These are phyloP conservation scores for Eimeria necatrix DNA, from an alignment of 169 alveolate species.

Conservation along the genomic window DNA sequence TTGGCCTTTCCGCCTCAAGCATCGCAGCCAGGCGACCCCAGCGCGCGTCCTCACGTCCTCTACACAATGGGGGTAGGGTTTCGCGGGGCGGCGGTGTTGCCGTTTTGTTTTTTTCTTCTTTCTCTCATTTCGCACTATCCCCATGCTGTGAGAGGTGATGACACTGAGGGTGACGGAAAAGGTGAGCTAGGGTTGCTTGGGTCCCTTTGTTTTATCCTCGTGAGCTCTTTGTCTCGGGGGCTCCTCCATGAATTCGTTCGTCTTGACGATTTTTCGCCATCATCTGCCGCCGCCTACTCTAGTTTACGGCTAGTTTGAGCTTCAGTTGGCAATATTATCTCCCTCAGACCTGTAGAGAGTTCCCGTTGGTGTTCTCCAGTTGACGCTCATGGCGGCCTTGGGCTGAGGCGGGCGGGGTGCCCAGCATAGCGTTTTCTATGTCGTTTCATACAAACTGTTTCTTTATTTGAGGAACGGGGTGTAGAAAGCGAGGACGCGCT, in stretches of 20 bases:
- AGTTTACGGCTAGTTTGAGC: too few species aligned
- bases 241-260: background rate
- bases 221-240: background rate
- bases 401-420: too few species aligned
- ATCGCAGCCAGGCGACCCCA: background rate
- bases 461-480: background rate
- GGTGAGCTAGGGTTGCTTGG: background rate
- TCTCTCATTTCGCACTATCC: background rate
- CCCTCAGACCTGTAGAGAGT: too few species aligned
- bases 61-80: slow-evolving; percentile 13
- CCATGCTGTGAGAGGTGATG: background rate
- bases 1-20: background rate
- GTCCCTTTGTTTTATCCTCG: background rate
- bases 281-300: too few species aligned
- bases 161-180: slow-evolving; percentile 39
- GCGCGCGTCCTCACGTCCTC: background rate
- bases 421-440: too few species aligned
- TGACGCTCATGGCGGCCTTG: too few species aligned
- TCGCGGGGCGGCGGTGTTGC: slow-evolving; percentile 1
- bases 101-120: background rate
- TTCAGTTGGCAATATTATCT: too few species aligned
- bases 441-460: too few species aligned
- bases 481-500: background rate
- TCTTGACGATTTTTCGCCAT: background rate
- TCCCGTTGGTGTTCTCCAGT: too few species aligned